A percentile compares a stretch with the other conserved stretches of the same genome.
phyloP scores from a whole-genome alignment of 2,329 filamentous ascomycete species.

The Phaeosphaeriaceae sp. region DNA sequence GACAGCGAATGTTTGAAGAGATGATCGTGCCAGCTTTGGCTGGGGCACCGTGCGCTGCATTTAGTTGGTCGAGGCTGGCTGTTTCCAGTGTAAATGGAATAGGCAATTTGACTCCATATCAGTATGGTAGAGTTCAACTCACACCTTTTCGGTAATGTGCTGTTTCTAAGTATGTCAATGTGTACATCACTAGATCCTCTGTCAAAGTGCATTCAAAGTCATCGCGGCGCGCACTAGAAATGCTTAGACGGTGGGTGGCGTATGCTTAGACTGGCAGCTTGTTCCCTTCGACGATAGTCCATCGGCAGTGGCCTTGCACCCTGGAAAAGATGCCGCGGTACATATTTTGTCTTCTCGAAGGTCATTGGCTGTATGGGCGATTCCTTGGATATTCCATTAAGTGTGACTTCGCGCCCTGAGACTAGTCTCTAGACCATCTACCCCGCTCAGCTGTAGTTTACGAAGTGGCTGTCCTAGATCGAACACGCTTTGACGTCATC shows the following conservation, averaged over 20 bases:
- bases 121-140: too few relatives aligned
- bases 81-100: too few relatives aligned
- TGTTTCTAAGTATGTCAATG: too few relatives aligned
- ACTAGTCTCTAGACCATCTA: neutral
- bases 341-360: neutral
- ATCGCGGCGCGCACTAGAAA: neutral
- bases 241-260: neutral
- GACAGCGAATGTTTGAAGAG: too few relatives aligned
- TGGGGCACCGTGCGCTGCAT: too few relatives aligned
- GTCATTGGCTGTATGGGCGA: neutral
- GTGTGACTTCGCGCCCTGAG: too few relatives aligned
- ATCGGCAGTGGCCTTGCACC: neutral
- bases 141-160: too few relatives aligned
- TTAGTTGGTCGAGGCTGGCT: too few relatives aligned
- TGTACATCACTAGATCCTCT: too few relatives aligned
- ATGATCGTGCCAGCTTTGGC: too few relatives aligned
- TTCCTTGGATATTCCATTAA: neutral
- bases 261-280: neutral
- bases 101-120: too few relatives aligned
- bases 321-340: conserved; percentile 1
- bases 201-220: too few relatives aligned
- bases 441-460: neutral
- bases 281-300: neutral
- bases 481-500: neutral
- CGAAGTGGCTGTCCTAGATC: neutral